Evolutionary conservation across 768 basidiomycete genomes (phyloP), one percentile per base, ranked within the genome.

Genomic region (Mycena vitilis): DNA sequence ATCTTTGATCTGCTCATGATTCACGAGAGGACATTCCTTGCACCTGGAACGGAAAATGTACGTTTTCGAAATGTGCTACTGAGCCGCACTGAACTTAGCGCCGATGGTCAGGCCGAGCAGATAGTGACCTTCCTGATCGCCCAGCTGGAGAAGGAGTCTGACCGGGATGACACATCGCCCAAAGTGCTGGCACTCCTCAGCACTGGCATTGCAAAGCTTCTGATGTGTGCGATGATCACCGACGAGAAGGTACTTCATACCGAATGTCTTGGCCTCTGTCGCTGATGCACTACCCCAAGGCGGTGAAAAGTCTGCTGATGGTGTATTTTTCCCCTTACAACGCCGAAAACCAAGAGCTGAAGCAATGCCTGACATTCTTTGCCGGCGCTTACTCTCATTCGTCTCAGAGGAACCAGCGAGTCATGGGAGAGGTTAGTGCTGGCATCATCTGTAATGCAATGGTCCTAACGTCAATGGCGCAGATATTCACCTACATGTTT

Each of bases 1-100:
- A 77, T 95, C 5, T 95, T 97, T 73, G 96, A 98, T 77, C 84
- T 95, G 44, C 79, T 96, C 60, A 95, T 95, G 89, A 88, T 93
- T 0, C 91, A 97, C 69, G 91, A 93, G 64, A 77, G 81, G 51
- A 86, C 85, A 55, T 85, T 93, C 77, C 77, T 90, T 36, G 81
- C 79, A 5, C 77, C 77, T n/a, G 78, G 78, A 47, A 70, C 54
- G 13, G 71, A 68, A 10, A 74, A 76, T 60, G 79, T 78, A 59
- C 55, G 73, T 58, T 36, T 34, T 38, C 55, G 18, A 23, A 60
- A 40, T 51, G 38, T 38, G 11, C 58, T 40, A 36, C 37, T 15
- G 61, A 37, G 49, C 40, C 59, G 9, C 40, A 52, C 47, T 45
- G 34, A 63, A 30, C 11, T 30, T 16, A 64, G 6, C 20, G 37